Conservation (phyloP, 208 protist genomes). For the Trypanosoma melophagium region DNA sequence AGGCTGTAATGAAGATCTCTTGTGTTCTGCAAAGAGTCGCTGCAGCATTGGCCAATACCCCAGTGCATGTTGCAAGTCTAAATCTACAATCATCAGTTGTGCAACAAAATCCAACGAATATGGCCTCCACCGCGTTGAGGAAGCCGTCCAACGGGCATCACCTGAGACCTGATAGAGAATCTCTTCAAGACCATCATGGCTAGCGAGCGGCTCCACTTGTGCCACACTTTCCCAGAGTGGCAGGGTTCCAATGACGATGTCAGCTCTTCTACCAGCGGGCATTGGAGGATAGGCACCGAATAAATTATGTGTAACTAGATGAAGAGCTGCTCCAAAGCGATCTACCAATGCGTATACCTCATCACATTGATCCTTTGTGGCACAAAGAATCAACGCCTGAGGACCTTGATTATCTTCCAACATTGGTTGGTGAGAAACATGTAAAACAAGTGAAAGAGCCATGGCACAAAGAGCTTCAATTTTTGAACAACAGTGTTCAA, state of each 20-base stretch:
- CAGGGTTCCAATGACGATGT: conserved; percentile 75
- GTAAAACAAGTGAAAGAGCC: conserved; percentile 54
- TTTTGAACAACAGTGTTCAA: conserved; percentile 48
- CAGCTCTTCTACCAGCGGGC: conserved; percentile 50
- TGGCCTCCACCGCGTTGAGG: conserved; percentile 60
- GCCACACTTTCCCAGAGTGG: conserved; percentile 66
- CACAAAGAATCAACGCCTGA: conserved; percentile 67
- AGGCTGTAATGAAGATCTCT: not conserved
- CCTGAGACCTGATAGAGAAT: conserved; percentile 41
- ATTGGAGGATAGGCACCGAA: conserved; percentile 71
- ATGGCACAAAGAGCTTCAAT: conserved; percentile 65
- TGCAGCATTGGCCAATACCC: conserved; percentile 39
- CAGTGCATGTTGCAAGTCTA: conserved; percentile 53
- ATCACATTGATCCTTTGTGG: conserved; percentile 74
- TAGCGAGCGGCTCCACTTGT: conserved; percentile 15
- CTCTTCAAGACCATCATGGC: conserved; percentile 50
- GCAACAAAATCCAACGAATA: conserved; percentile 53
- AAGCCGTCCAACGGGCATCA: conserved; percentile 35
- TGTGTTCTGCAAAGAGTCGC: conserved; percentile 14
- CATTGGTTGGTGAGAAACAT: conserved; percentile 61
- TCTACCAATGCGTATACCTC: conserved; percentile 51
- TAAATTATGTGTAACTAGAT: conserved; percentile 82
- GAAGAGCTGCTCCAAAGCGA: conserved; percentile 49
- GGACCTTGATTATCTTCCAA: conserved; percentile 60
- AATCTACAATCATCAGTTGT: conserved; percentile 63